Evolutionary conservation across 441 rosid genomes (phyloP), one percentile per base, ranked within the genome.

Genomic region (Dalechampia spathulata): DNA sequence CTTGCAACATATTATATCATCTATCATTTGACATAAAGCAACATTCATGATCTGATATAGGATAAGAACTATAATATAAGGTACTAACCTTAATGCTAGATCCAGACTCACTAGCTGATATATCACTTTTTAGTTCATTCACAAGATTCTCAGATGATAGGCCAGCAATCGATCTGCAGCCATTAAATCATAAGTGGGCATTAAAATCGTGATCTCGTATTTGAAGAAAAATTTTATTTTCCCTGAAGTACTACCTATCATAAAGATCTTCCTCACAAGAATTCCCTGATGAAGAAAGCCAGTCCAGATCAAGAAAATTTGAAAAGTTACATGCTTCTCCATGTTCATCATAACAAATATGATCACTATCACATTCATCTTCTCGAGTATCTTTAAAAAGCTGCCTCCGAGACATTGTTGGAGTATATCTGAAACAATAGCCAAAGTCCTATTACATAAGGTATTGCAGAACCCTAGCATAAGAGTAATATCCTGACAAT

Each of bases 231-330:
- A n/a, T n/a, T n/a, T n/a, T n/a, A n/a, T n/a, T n/a, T n/a, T n/a
- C n/a, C 41, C 22, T 9, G 46, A 20, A 40, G 23, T 49, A 19
- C 25, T 83, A 87, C 99, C 98, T 87, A 58, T 78, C 88, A 60
- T 63, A 75, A 50, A 69, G 70, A 60, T 94, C 97, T 48, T 85
- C 99, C 58, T 90, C 96, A 38, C 83, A 93, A 19, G 99, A 93
- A 76, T 85, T 85, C 58, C 86, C 99, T 4, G 99, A 87, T 40
- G 99, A 94, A 70, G 94, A 94, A 58, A 81, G 80, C 94, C 95
- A 78, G 48, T 90, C 97, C 64, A 85, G 55, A 48, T 90, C 99
- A 49, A 77, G 66, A 66, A 94, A 94, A 67, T 79, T 75, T 49
- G 96, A 72, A 72, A 83, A 83, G 65, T 75, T 80, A 63, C 87